phyloP scores from a whole-genome alignment of 1,284 basidiomycete genomes.

The Kalmanozyma brasiliensis region DNA sequence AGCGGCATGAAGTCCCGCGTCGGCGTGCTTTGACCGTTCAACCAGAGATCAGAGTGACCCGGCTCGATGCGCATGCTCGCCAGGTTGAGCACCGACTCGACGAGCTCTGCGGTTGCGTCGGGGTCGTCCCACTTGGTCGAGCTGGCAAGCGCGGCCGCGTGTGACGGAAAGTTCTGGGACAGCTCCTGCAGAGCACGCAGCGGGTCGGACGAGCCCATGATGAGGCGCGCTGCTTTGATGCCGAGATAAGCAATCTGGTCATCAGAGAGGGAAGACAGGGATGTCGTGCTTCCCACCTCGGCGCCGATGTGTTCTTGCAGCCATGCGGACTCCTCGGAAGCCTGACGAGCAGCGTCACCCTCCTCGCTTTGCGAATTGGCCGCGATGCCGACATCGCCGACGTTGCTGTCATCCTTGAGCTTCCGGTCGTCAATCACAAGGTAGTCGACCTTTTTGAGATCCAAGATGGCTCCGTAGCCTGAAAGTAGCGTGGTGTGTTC shows the following conservation, averaged over 20 bases:
- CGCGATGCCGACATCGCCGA: constrained; percentile 32
- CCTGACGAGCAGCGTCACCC: not conserved
- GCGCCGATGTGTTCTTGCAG: constrained; percentile 32
- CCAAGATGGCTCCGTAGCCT: constrained; percentile 90
- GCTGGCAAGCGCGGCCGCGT: constrained; percentile 49
- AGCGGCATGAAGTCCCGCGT: constrained; percentile 47
- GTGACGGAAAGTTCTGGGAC: constrained; percentile 59
- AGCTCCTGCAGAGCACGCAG: constrained; percentile 58
- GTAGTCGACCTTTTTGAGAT: constrained; percentile 97
- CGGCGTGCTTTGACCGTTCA: constrained; percentile 54
- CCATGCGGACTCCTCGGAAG: constrained; percentile 20
- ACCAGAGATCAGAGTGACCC: constrained; percentile 58
- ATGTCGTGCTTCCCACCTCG: not conserved
- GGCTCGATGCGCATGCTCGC: constrained; percentile 39
- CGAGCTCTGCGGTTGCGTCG: constrained; percentile 24
- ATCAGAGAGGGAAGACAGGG: constrained; percentile 23
- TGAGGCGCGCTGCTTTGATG: constrained; percentile 45
- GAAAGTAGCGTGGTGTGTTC: constrained; percentile 71
- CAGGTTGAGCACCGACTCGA: constrained; percentile 34
- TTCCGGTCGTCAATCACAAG: constrained; percentile 75
- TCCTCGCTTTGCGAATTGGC: constrained; percentile 13
- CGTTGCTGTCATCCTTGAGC: constrained; percentile 40
- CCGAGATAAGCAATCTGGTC: constrained; percentile 45
- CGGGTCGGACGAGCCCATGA: constrained; percentile 55
- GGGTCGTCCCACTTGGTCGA: constrained; percentile 38